A percentile compares a stretch with the other conserved stretches of the same genome.
Evolutionary conservation across 1,284 basidiomycete species (phyloP).

Genomic region (Cutaneotrichosporon sp.): DNA sequence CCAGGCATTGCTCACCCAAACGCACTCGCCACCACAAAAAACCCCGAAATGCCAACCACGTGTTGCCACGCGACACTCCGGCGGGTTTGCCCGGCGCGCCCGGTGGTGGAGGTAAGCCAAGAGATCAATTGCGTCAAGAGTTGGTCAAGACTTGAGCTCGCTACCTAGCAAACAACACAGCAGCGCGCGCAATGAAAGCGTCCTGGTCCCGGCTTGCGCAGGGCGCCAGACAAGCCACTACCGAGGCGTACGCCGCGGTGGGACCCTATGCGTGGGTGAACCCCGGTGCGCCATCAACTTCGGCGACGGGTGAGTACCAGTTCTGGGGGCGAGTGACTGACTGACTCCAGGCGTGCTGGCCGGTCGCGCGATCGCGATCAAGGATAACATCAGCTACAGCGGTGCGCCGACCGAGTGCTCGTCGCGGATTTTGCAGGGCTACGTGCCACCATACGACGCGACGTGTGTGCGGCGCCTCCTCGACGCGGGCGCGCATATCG

Average conservation of each 20-base stretch:
- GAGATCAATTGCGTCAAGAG: too few relatives aligned
- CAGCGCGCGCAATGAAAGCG: not conserved
- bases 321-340: not conserved
- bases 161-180: too few relatives aligned
- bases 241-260: not conserved
- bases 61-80: too few relatives aligned
- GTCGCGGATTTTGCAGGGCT: conserved; percentile 66
- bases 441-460: conserved; percentile 76
- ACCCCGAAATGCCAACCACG: too few relatives aligned
- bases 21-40: too few relatives aligned
- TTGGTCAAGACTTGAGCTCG: too few relatives aligned
- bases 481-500: conserved; percentile 62
- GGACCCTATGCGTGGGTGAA: conserved; percentile 38
- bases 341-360: conserved; percentile 25
- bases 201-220: not conserved
- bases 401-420: conserved; percentile 70
- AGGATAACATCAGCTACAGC: conserved; percentile 77
- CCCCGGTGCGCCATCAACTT: conserved; percentile 7
- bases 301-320: conserved; percentile 17
- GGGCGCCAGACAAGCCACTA: not conserved
- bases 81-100: too few relatives aligned
- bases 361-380: conserved; percentile 58
- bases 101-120: too few relatives aligned
- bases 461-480: conserved; percentile 68
- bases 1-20: too few relatives aligned